A percentile compares a stretch with the other conserved stretches of the same genome.
Evolutionary conservation across 2,329 filamentous ascomycete genomes (phyloP).

Genomic region (Hymenoscyphus linearis): DNA sequence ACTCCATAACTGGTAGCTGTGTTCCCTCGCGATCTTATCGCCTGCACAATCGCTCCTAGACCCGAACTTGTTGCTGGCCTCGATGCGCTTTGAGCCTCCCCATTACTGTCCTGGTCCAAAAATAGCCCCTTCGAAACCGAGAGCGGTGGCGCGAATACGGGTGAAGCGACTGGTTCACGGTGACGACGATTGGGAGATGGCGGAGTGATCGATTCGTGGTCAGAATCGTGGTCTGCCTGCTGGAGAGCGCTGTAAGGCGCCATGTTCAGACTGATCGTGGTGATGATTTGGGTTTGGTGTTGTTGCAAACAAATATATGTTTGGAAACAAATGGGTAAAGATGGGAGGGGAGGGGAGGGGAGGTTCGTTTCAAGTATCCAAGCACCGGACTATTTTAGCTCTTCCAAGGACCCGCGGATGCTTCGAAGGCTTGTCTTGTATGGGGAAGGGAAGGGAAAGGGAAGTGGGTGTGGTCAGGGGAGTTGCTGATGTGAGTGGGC

Average conservation of each 20-base stretch:
- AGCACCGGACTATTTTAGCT: neutral
- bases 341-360: neutral
- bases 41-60: constrained; percentile 12
- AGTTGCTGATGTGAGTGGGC: neutral
- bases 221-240: constrained; percentile 12
- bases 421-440: neutral
- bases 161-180: constrained; percentile 10
- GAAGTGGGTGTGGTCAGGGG: neutral
- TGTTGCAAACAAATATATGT: constrained; percentile 1
- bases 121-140: constrained; percentile 19
- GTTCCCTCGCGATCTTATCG: constrained; percentile 8
- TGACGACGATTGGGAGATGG: neutral
- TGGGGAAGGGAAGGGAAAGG: neutral
- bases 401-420: neutral
- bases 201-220: constrained; percentile 3
- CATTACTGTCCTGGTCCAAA: constrained; percentile 18
- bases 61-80: constrained; percentile 10
- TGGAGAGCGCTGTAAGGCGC: constrained; percentile 9
- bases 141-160: constrained; percentile 13
- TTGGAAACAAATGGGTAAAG: neutral
- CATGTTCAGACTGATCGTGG: constrained; percentile 5
- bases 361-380: neutral
- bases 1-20: constrained; percentile 17
- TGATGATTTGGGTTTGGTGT: constrained; percentile 1
- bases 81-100: neutral